Base-by-base conservation (phyloP, 257 asterid genomes). In the Nicotiana knightiana region DNA sequence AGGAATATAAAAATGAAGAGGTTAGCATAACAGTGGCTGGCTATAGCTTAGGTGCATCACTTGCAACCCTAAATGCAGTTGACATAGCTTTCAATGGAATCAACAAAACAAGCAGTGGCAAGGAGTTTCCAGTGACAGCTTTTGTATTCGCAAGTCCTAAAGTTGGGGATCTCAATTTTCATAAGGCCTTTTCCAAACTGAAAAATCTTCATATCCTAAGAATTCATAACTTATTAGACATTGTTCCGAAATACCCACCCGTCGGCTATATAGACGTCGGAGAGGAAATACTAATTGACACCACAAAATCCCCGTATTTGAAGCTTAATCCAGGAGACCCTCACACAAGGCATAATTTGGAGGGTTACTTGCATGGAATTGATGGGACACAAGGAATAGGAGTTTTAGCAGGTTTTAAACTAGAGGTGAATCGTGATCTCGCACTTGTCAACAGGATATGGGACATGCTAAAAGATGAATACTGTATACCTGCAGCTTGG, bases 291-390 rank as follows among this genome's bases (percentile, higher is more conserved):
- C 54, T 4, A 1, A 89, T 95, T 11, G 93, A 95, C 79, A 92
- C 94, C 0, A 83, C 85, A 1, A 86, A 89, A 46, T 95, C 98
- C 1, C 24, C 15, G 9, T 93, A 89, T 79, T 63, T 95, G 83
- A 93, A 91, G 81, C 48, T 85, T 30, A 68, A 68, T 16, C 96
- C 91, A 0, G 93, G 93, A 61, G 87, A 81, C 43, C 11, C 87
- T 68, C n/a, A 1, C 21, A 86, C 76, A 12, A 89, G 92, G 92
- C 98, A 93, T 82, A 88, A 76, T 76, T 64, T 95, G 88, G 97
- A 95, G 81, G 89, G 57, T 8, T 89, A 91, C 81, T 66, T 93
- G 90, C 99, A 94, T n/a, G 97, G 98, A 63, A 87, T 94, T 66
- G 97, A 93, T 0, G 97, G 98, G 48, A 88, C 89, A 0, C 95